Percentiles rank a stretch among this genome's conserved stretches.
phyloP scores from a whole-genome alignment of 225 moss, liverwort and hornwort genomes.

The Antitrichia curtipendula region DNA sequence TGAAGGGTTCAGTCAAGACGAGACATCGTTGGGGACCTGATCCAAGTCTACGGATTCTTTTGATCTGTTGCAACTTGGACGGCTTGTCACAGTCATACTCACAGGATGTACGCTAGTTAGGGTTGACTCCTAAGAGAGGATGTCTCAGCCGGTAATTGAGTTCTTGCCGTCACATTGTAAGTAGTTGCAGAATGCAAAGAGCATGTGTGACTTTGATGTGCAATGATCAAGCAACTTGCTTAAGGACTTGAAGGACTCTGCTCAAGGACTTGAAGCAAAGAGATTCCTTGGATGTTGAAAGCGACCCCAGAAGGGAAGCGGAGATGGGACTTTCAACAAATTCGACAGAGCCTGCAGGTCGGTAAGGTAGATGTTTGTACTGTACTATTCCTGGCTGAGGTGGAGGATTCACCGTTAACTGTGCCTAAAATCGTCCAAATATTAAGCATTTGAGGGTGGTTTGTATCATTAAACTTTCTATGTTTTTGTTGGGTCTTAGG shows the following conservation, averaged over 20 bases:
- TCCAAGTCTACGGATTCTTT: background rate
- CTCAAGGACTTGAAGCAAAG: background rate
- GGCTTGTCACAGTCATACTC: background rate
- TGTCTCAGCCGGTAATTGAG: background rate
- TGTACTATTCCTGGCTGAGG: background rate
- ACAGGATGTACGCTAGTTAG: background rate
- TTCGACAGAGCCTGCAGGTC: background rate
- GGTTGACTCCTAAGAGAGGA: background rate
- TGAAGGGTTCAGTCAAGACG: background rate
- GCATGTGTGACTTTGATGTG: background rate
- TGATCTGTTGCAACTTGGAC: background rate
- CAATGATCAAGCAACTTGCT: background rate
- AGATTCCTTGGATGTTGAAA: background rate
- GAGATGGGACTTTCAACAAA: background rate
- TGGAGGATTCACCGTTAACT: background rate
- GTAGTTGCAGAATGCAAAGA: background rate
- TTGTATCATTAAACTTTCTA: too few relatives aligned
- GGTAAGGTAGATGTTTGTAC: background rate
- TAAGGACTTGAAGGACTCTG: background rate
- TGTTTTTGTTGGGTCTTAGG: background rate
- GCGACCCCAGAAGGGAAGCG: background rate
- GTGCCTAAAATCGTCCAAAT: background rate
- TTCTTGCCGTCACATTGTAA: background rate
- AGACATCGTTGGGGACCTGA: background rate
- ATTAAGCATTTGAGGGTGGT: too few relatives aligned